Conservation (phyloP, 805 yeast species). For the Metschnikowia henanensis region DNA sequence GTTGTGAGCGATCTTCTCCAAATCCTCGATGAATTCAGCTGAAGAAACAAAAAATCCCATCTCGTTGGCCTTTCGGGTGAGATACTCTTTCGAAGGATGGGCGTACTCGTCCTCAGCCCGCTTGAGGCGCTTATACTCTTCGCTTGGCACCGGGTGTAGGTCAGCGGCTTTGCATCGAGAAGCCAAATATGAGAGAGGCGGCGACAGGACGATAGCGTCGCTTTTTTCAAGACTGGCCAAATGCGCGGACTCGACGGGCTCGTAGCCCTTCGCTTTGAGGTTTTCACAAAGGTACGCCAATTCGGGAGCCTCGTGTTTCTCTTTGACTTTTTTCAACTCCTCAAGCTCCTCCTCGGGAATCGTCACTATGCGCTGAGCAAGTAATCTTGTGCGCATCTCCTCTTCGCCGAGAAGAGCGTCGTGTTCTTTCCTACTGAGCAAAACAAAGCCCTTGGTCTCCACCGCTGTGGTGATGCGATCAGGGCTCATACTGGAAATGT, state of each 20-base stretch:
- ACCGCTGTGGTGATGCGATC: constrained; percentile 25
- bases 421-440: constrained; percentile 29
- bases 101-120: constrained; percentile 26
- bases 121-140: constrained; percentile 19
- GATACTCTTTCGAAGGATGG: constrained; percentile 33
- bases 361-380: constrained; percentile 33
- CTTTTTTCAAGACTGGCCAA: constrained; percentile 14
- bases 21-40: constrained; percentile 29
- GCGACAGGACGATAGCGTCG: constrained; percentile 19
- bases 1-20: constrained; percentile 20
- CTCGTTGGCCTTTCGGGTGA: constrained; percentile 35
- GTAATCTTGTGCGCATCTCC: constrained; percentile 33
- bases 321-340: constrained; percentile 13
- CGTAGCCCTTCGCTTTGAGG: constrained; percentile 19
- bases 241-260: constrained; percentile 15
- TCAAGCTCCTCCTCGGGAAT: constrained; percentile 26
- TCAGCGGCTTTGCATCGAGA: constrained; percentile 22
- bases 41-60: constrained; percentile 34
- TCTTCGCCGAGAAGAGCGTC: constrained; percentile 30
- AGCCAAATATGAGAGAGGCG: constrained; percentile 26
- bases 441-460: constrained; percentile 27
- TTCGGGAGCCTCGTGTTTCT: constrained; percentile 23
- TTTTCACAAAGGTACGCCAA: constrained; percentile 23
- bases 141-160: constrained; percentile 18
- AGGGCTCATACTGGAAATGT: constrained; percentile 23